Conservation (phyloP, 2,329 filamentous ascomycete genomes). For the Dactylellina drechsleri region DNA sequence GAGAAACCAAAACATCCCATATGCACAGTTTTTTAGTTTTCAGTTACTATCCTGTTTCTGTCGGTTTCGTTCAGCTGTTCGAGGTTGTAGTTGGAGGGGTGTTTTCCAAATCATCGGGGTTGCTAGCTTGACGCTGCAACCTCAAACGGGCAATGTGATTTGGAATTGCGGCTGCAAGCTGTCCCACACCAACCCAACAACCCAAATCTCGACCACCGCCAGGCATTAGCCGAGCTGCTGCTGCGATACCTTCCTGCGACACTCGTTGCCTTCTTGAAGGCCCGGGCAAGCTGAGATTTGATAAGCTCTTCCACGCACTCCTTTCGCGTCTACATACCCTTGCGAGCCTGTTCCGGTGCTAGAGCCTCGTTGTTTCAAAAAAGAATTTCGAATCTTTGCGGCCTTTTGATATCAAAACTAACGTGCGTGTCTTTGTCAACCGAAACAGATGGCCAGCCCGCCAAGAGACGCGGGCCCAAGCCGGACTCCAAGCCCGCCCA, state of each 20-base stretch:
- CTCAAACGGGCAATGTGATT: slow-evolving; percentile 53
- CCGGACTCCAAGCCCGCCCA: slow-evolving; percentile 95
- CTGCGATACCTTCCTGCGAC: background rate
- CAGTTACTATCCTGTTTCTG: slow-evolving; percentile 5
- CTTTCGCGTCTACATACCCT: slow-evolving; percentile 17
- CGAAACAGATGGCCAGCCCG: slow-evolving; percentile 77
- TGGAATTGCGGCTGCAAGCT: slow-evolving; percentile 46
- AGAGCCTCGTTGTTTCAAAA: background rate
- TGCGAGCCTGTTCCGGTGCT: slow-evolving; percentile 23
- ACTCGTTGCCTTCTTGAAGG: slow-evolving; percentile 3
- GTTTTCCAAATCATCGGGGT: slow-evolving; percentile 52
- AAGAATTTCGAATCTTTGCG: slow-evolving; percentile 34
- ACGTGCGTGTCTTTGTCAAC: slow-evolving; percentile 4
- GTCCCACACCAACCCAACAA: slow-evolving; percentile 36
- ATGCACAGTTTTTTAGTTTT: slow-evolving; percentile 1
- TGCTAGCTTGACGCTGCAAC: slow-evolving; percentile 38
- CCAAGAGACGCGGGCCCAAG: slow-evolving; percentile 92
- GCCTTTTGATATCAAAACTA: slow-evolving; percentile 19
- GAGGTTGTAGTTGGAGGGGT: slow-evolving; percentile 38
- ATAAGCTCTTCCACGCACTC: slow-evolving; percentile 44
- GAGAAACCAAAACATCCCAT: slow-evolving; percentile 7
- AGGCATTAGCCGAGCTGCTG: slow-evolving; percentile 40
- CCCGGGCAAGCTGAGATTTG: slow-evolving; percentile 42
- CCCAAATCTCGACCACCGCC: slow-evolving; percentile 41
- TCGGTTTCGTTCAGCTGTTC: slow-evolving; percentile 33